Conservation (phyloP, 169 alveolate species). For the Plasmodium blacklocki region DNA sequence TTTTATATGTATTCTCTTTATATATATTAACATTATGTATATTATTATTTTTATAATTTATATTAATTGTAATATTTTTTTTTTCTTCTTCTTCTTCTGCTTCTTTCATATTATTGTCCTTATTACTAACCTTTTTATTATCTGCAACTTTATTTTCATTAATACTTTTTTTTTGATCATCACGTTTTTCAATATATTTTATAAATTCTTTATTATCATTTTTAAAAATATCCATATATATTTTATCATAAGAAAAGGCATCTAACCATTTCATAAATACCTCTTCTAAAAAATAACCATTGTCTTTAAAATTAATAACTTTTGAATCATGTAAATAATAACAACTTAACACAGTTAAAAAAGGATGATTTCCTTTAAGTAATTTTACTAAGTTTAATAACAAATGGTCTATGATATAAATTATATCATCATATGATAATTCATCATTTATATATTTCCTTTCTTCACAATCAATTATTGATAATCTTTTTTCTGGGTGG, state of each 20-base stretch:
- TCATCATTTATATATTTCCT: slow-evolving; percentile 23
- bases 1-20: background rate
- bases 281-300: slow-evolving; percentile 40
- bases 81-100: background rate
- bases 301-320: slow-evolving; percentile 30
- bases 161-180: background rate
- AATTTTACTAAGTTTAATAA: slow-evolving; percentile 36
- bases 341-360: slow-evolving; percentile 65
- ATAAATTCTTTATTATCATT: slow-evolving; percentile 54
- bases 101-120: background rate
- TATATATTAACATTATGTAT: background rate
- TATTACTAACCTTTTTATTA: background rate
- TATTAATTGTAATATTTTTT: no score
- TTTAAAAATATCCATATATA: slow-evolving; percentile 34
- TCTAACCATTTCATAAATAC: slow-evolving; percentile 23
- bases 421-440: slow-evolving; percentile 25
- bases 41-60: background rate
- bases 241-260: slow-evolving; percentile 18
- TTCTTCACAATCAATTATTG: slow-evolving; percentile 72
- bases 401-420: slow-evolving; percentile 31
- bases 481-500: slow-evolving; percentile 60
- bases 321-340: slow-evolving; percentile 60
- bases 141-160: background rate
- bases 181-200: slow-evolving; percentile 3
- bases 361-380: slow-evolving; percentile 64